phyloP scores from a whole-genome alignment of 495 filamentous ascomycete species.

The Rhizodiscina lignyota region DNA sequence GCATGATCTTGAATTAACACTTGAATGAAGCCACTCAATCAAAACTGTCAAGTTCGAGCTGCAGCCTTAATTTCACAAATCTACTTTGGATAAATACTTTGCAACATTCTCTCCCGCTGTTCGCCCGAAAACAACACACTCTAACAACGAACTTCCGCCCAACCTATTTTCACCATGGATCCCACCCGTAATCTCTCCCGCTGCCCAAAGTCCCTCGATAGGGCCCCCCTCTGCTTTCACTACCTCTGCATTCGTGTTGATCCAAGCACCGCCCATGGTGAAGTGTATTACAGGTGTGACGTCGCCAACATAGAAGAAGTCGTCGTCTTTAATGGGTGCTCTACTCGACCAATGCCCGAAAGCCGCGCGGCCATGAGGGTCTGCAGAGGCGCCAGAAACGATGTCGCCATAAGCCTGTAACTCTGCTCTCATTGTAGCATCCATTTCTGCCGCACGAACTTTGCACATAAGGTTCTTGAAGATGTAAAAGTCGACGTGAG shows the following conservation, averaged over 20 bases:
- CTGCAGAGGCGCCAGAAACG: conserved; percentile 19
- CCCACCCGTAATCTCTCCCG: conserved; percentile 39
- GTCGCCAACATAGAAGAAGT: conserved; percentile 34
- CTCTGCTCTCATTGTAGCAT: conserved; percentile 19
- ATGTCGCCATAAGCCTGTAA: conserved; percentile 29
- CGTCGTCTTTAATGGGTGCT: conserved; percentile 25
- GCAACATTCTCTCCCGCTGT: conserved; percentile 34
- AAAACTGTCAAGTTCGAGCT: too few species aligned
- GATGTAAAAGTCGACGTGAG: conserved; percentile 41
- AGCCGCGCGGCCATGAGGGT: conserved; percentile 25
- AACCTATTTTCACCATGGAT: conserved; percentile 38
- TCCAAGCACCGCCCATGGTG: conserved; percentile 38
- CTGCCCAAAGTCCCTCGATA: conserved; percentile 32
- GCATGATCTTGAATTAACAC: too few species aligned
- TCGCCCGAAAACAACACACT: conserved; percentile 43
- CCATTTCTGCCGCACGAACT: conserved; percentile 32
- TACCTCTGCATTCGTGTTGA: conserved; percentile 27
- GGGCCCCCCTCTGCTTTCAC: conserved; percentile 17
- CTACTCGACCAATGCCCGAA: conserved; percentile 43
- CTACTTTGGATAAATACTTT: too few species aligned
- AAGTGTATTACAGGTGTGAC: conserved; percentile 46
- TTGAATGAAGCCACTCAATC: too few species aligned
- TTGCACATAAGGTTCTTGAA: conserved; percentile 39
- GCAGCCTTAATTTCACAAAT: too few species aligned
- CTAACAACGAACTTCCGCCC: conserved; percentile 33